Conservation (phyloP, 75 land plant species). For the Larix kaempferi region DNA sequence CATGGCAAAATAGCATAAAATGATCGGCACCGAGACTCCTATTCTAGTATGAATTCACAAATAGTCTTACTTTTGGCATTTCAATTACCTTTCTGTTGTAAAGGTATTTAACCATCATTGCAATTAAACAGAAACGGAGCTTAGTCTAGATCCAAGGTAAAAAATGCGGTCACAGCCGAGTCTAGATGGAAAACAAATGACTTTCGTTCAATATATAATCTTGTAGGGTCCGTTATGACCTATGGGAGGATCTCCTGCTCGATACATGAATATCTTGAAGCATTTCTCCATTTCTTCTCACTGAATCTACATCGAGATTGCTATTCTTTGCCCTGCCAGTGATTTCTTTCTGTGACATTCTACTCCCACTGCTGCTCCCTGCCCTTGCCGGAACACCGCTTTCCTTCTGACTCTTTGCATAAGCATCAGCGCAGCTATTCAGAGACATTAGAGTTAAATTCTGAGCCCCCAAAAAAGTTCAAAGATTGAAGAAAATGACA, state of each 20-base stretch:
- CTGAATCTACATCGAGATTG: too few relatives aligned
- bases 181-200: slow-evolving; percentile 67
- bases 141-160: slow-evolving; percentile 58
- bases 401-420: too few relatives aligned
- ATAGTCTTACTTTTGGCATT: slow-evolving; percentile 26
- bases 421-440: too few relatives aligned
- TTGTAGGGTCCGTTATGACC: slow-evolving; percentile 87
- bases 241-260: slow-evolving; percentile 84
- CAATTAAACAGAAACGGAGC: slow-evolving; percentile 80
- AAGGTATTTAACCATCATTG: slow-evolving; percentile 59
- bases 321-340: too few relatives aligned
- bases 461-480: too few relatives aligned
- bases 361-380: too few relatives aligned
- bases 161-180: slow-evolving; percentile 33
- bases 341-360: too few relatives aligned
- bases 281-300: slow-evolving; percentile 90
- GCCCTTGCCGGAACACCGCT: too few relatives aligned
- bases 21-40: slow-evolving; percentile 67
- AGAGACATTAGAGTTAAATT: too few relatives aligned
- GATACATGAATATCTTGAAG: slow-evolving; percentile 70
- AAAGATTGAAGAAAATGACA: too few relatives aligned
- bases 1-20: slow-evolving; percentile 80
- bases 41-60: slow-evolving; percentile 59
- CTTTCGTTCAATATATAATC: slow-evolving; percentile 89
- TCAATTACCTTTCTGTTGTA: slow-evolving; percentile 30